Percentiles rank a stretch among this genome's conserved stretches.
These are phyloP conservation scores for Psilocybe subaeruginosa DNA, from an alignment of 768 basidiomycete genomes.

Conservation along the genomic window DNA sequence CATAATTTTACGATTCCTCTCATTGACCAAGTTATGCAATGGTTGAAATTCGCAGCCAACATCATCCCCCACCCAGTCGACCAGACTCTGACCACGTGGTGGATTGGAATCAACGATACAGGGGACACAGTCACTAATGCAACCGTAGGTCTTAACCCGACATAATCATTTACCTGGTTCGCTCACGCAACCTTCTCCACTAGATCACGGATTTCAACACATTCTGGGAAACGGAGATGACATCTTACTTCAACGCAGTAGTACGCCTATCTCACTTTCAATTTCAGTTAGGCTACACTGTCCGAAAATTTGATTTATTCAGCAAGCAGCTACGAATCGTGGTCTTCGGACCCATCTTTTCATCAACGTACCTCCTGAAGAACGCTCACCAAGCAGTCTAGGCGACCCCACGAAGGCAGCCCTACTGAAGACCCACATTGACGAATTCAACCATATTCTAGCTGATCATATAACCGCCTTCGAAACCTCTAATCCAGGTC, in stretches of 20 bases:
- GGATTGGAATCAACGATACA: constrained; percentile 64
- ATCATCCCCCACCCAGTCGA: constrained; percentile 45
- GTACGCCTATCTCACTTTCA: constrained; percentile 28
- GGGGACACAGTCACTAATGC: constrained; percentile 49
- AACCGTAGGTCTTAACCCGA: constrained; percentile 20
- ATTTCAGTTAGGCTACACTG: not conserved
- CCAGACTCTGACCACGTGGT: constrained; percentile 54
- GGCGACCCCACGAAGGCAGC: constrained; percentile 37
- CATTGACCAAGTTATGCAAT: constrained; percentile 54
- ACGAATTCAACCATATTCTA: constrained; percentile 45
- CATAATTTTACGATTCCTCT: constrained; percentile 50
- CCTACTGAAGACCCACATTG: constrained; percentile 39
- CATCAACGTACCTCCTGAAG: constrained; percentile 58
- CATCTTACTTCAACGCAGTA: constrained; percentile 51
- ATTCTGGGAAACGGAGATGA: constrained; percentile 55
- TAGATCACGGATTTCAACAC: constrained; percentile 50
- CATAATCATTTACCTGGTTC: not conserved
- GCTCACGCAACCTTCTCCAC: not conserved
- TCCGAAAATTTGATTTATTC: not conserved
- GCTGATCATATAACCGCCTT: constrained; percentile 36
- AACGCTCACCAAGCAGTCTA: constrained; percentile 45
- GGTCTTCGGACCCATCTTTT: constrained; percentile 53
- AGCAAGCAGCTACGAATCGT: constrained; percentile 38
- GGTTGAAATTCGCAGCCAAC: constrained; percentile 43
- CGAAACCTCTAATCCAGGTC: constrained; percentile 36